These are phyloP conservation scores for Aspergillus bombycis DNA, from an alignment of 2,329 filamentous ascomycete species.

Conservation along the genomic window DNA sequence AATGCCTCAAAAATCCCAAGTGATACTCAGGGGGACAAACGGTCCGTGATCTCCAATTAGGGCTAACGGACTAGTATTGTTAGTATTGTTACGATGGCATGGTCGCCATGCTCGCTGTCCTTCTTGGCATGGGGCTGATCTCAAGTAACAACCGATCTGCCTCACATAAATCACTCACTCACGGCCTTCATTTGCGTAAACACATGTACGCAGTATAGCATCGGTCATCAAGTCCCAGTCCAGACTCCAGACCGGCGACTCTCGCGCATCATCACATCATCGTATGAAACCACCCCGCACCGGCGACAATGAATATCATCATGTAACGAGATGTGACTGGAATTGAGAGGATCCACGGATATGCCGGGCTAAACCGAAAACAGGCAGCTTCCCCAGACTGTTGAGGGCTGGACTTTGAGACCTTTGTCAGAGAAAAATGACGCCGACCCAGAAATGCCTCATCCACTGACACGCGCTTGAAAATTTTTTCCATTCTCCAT, in stretches of 20 bases:
- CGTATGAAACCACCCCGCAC: neutral
- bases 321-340: conserved; percentile 1
- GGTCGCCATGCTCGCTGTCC: neutral
- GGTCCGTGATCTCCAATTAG: neutral
- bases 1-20: neutral
- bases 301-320: neutral
- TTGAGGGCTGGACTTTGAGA: conserved; percentile 1
- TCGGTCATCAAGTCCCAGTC: neutral
- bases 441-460: conserved; percentile 9
- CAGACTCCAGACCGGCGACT: neutral
- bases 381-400: conserved; percentile 14
- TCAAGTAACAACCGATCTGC: neutral
- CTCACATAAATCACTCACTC: neutral
- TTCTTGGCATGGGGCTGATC: conserved; percentile 1
- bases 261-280: neutral
- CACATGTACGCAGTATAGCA: no score
- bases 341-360: neutral
- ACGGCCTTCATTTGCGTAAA: no score
- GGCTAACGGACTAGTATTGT: neutral
- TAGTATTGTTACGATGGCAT: neutral
- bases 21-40: conserved; percentile 2
- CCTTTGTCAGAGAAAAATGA: conserved; percentile 6
- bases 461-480: neutral
- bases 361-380: conserved; percentile 6
- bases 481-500: conserved; percentile 11